phyloP scores from a whole-genome alignment of 2,329 filamentous ascomycete species.

The Zasmidium cellare region DNA sequence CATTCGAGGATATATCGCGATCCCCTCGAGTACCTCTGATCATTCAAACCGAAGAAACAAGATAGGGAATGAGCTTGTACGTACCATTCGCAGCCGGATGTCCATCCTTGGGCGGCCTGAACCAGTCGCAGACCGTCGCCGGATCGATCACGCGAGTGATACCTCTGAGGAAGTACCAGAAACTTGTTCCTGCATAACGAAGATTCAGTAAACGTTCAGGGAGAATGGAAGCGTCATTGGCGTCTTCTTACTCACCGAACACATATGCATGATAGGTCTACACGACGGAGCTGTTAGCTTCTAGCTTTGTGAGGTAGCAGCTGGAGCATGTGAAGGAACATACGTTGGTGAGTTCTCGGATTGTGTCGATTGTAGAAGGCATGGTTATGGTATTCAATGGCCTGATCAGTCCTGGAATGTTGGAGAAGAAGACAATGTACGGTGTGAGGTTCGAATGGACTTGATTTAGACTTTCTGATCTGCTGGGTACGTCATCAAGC shows the following conservation, averaged over 20 bases:
- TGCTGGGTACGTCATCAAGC: neutral
- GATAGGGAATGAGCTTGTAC: no score
- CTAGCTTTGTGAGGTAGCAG: neutral
- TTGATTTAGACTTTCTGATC: neutral
- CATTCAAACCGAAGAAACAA: no score
- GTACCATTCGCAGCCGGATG: conserved; percentile 29
- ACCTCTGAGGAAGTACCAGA: conserved; percentile 39
- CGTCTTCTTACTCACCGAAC: conserved; percentile 18
- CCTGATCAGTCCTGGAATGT: neutral
- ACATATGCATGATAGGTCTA: conserved; percentile 33
- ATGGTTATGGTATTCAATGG: neutral
- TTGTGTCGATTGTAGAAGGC: neutral
- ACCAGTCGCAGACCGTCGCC: conserved; percentile 36
- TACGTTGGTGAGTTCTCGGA: conserved; percentile 10
- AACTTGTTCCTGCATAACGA: conserved; percentile 28
- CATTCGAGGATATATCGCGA: no score
- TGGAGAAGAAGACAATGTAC: neutral
- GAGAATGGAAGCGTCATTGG: neutral
- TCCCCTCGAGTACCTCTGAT: no score
- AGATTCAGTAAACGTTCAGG: neutral
- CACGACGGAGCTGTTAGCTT: conserved; percentile 4
- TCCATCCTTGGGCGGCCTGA: conserved; percentile 32
- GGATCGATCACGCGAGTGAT: conserved; percentile 35
- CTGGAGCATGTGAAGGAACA: neutral
- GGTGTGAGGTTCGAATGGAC: neutral